Conservation (phyloP, 805 yeast species). For the Candida rishiriensis region DNA sequence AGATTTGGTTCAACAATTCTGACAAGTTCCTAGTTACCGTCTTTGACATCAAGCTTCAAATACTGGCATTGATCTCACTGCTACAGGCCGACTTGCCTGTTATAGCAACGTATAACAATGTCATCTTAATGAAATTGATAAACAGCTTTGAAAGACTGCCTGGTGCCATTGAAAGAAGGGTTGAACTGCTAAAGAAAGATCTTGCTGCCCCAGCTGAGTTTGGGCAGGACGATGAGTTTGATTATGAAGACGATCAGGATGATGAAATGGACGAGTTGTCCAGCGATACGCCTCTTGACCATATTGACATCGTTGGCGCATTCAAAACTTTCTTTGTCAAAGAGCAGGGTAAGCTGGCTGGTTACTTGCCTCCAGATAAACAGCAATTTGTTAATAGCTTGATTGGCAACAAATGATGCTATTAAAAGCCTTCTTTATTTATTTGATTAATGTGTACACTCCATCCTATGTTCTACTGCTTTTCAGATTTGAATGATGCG, state of each 20-base stretch:
- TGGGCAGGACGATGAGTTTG: conserved; percentile 15
- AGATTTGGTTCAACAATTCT: conserved; percentile 45
- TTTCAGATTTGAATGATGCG: too few species aligned
- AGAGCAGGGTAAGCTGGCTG: conserved; percentile 12
- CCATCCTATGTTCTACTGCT: too few species aligned
- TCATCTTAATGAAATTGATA: conserved; percentile 33
- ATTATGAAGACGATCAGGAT: conserved; percentile 18
- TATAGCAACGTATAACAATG: conserved; percentile 21
- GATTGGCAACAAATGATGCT: conserved; percentile 2
- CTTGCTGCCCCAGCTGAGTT: conserved; percentile 26
- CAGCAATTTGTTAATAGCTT: conserved; percentile 15
- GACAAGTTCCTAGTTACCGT: conserved; percentile 44
- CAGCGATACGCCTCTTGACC: conserved; percentile 29
- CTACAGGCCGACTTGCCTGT: conserved; percentile 31
- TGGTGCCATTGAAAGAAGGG: conserved; percentile 42
- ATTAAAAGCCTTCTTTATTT: not conserved
- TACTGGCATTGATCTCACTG: conserved; percentile 40
- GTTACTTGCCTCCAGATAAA: conserved; percentile 14
- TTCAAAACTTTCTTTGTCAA: conserved; percentile 21
- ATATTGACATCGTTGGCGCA: conserved; percentile 29
- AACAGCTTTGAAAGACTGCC: conserved; percentile 42
- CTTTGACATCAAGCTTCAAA: conserved; percentile 51
- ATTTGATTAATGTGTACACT: too few species aligned
- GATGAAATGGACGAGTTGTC: conserved; percentile 29
- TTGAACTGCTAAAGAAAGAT: conserved; percentile 40